Conservation (phyloP, 345 rosid species). For the Carallia brachiata region DNA sequence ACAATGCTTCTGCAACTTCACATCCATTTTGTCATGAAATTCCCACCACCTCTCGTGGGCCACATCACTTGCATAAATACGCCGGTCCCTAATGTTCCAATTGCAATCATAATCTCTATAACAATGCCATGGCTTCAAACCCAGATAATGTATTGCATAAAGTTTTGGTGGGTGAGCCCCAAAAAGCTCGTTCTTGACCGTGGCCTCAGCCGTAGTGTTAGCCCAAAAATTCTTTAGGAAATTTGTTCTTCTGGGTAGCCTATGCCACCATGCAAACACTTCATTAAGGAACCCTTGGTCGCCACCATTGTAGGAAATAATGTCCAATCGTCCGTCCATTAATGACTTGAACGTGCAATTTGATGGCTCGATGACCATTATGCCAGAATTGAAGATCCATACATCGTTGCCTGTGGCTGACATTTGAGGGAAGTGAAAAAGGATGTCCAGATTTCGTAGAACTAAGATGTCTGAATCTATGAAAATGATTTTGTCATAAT, state of each 20-base stretch:
- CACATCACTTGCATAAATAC: constrained; percentile 84
- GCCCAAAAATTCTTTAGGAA: constrained; percentile 89
- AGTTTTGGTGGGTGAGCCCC: constrained; percentile 73
- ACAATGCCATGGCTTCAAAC: constrained; percentile 87
- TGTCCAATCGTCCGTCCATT: constrained; percentile 58
- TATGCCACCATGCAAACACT: constrained; percentile 89
- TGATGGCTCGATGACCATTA: constrained; percentile 97
- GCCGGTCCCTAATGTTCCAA: constrained; percentile 48
- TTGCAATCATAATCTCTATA: constrained; percentile 95
- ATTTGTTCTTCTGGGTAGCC: constrained; percentile 77
- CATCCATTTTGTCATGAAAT: constrained; percentile 68
- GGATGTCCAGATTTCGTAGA: constrained; percentile 66
- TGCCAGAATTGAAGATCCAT: constrained; percentile 82
- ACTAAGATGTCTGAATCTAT: constrained; percentile 88
- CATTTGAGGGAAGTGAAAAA: constrained; percentile 82
- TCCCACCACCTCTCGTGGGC: constrained; percentile 89
- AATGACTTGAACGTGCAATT: constrained; percentile 71
- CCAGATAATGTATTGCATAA: constrained; percentile 77
- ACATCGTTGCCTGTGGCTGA: constrained; percentile 86
- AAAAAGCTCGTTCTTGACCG: constrained; percentile 68
- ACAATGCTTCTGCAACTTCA: constrained; percentile 55
- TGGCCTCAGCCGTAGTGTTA: constrained; percentile 61
- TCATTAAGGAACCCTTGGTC: constrained; percentile 90
- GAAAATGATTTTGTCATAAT: constrained; percentile 81
- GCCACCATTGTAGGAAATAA: constrained; percentile 91